Evolutionary conservation across 257 asterid genomes (phyloP).

Genomic region (Dorcoceras hygrometricum): DNA sequence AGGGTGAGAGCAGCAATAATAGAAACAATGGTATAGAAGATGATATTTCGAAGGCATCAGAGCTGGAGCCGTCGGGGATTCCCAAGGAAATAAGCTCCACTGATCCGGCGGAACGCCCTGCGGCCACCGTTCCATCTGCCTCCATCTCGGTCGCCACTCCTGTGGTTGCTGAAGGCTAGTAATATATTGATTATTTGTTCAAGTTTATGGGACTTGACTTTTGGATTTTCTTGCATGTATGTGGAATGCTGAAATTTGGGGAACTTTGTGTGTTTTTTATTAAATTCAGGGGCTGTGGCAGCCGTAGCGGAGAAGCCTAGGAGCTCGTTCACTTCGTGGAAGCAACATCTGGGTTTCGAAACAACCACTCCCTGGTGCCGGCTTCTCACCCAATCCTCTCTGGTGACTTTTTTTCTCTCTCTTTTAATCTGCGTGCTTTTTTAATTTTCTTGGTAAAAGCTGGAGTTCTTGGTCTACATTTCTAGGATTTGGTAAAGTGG

Average conservation of each 20-base stretch:
- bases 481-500: neutral
- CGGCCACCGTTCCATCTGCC: conserved; percentile 23
- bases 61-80: conserved; percentile 46
- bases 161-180: conserved; percentile 41
- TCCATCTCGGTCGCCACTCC: conserved; percentile 28
- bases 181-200: neutral
- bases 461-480: conserved; percentile 7
- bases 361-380: conserved; percentile 71
- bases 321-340: conserved; percentile 54
- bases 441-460: conserved; percentile 3
- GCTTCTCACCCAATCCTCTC: conserved; percentile 60
- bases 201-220: neutral
- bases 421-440: neutral
- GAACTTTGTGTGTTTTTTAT: neutral
- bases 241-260: conserved; percentile 13
- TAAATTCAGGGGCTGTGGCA: conserved; percentile 40
- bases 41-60: conserved; percentile 44
- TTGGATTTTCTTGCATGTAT: conserved; percentile 23
- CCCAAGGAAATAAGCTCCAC: conserved; percentile 58
- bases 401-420: conserved; percentile 37
- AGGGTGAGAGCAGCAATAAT: conserved; percentile 47
- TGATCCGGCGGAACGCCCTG: conserved; percentile 55
- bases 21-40: conserved; percentile 15
- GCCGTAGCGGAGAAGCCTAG: conserved; percentile 47
- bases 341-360: conserved; percentile 48